Conservation (phyloP, 2,329 filamentous ascomycete species). For the Epichloe scottii region DNA sequence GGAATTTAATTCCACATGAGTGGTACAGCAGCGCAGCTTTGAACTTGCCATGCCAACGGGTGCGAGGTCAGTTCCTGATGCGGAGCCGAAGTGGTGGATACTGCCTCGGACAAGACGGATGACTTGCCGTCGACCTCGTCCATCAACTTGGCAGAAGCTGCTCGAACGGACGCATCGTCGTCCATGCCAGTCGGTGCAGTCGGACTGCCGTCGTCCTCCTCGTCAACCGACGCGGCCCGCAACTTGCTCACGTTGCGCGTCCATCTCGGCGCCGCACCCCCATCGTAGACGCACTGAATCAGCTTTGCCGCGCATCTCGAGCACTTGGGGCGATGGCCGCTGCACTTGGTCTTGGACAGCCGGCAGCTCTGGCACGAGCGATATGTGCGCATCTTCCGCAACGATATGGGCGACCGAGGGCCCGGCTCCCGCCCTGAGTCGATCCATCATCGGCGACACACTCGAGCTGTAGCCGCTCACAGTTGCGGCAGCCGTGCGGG, state of each 20-base stretch:
- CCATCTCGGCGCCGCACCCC: slow-evolving; percentile 25
- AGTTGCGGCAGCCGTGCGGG: slow-evolving; percentile 30
- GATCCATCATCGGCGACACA: slow-evolving; percentile 25
- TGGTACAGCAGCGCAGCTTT: not conserved
- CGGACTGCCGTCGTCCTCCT: not conserved
- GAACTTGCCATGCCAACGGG: slow-evolving; percentile 5
- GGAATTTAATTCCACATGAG: no score
- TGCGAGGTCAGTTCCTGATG: not conserved
- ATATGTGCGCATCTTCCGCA: slow-evolving; percentile 28
- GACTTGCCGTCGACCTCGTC: not conserved
- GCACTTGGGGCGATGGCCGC: slow-evolving; percentile 27
- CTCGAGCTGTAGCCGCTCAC: slow-evolving; percentile 29
- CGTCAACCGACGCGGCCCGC: not conserved
- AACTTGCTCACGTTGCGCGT: slow-evolving; percentile 19
- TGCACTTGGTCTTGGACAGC: slow-evolving; percentile 29
- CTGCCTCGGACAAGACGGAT: not conserved
- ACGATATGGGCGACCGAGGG: slow-evolving; percentile 16
- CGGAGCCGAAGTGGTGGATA: not conserved
- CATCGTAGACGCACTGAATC: slow-evolving; percentile 26
- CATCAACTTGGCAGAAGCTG: not conserved
- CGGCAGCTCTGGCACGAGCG: slow-evolving; percentile 27
- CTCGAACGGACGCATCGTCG: not conserved
- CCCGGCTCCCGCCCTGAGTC: slow-evolving; percentile 13
- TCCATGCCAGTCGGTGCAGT: not conserved
- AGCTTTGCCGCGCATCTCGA: slow-evolving; percentile 22